Evolutionary conservation across 495 filamentous ascomycete genomes (phyloP).

Genomic region (Apiosordaria backusii): DNA sequence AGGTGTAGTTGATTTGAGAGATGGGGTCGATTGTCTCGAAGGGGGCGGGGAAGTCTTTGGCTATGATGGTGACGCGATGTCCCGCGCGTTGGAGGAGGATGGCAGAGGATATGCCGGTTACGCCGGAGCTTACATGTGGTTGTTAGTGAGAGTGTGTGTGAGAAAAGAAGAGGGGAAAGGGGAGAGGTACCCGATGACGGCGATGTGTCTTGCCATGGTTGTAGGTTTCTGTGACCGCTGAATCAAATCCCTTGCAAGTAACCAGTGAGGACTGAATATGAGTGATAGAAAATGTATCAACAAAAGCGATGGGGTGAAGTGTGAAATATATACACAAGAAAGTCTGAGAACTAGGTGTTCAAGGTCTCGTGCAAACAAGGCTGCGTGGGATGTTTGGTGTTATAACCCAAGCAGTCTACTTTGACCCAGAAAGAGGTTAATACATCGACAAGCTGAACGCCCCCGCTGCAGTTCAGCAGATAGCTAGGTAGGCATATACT

Average conservation of each 20-base stretch:
- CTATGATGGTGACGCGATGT: constrained; percentile 51
- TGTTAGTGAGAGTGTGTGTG: constrained; percentile 7
- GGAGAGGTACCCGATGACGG: constrained; percentile 12
- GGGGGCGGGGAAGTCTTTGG: constrained; percentile 53
- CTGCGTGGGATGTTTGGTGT: background rate
- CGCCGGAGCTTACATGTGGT: constrained; percentile 47
- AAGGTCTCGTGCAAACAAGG: background rate
- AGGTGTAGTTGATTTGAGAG: constrained; percentile 57
- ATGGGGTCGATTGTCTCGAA: constrained; percentile 40
- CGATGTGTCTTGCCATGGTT: constrained; percentile 14
- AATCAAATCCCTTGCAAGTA: no score
- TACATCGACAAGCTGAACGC: background rate
- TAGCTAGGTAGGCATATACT: background rate
- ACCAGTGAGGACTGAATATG: no score
- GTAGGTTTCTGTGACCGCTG: constrained; percentile 1
- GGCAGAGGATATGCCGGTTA: constrained; percentile 55
- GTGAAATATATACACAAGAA: no score
- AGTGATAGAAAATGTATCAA: no score
- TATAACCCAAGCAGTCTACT: background rate
- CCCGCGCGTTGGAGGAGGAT: constrained; percentile 46
- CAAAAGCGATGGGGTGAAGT: no score
- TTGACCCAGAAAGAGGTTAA: no score
- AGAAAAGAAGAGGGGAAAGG: background rate
- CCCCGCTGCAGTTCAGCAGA: background rate
- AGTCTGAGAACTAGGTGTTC: no score